These are phyloP conservation scores for Fraxinus dipetala DNA, from an alignment of 305 asterid genomes.

Conservation along the genomic window DNA sequence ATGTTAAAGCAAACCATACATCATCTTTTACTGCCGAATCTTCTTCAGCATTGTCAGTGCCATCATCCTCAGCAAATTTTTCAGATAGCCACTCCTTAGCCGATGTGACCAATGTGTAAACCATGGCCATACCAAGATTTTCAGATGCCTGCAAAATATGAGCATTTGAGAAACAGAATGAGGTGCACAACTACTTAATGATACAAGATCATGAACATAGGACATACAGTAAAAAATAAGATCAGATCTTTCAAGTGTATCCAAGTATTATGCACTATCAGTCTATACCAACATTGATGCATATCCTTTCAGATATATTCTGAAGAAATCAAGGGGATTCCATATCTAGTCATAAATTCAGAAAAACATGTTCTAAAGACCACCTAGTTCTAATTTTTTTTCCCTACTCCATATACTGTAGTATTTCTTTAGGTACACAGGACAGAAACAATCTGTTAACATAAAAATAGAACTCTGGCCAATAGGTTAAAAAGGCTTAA, in stretches of 20 bases:
- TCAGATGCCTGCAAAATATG: slow-evolving; percentile 54
- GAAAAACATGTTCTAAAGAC: not conserved
- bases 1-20: slow-evolving; percentile 33
- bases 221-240: slow-evolving; percentile 10
- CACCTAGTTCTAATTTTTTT: not conserved
- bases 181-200: slow-evolving; percentile 3
- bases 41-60: slow-evolving; percentile 44
- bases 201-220: slow-evolving; percentile 10
- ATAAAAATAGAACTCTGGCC: not conserved
- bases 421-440: not conserved
- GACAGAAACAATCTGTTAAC: not conserved
- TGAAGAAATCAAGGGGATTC: not conserved
- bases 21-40: slow-evolving; percentile 75
- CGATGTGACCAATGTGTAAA: slow-evolving; percentile 82
- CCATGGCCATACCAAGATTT: slow-evolving; percentile 96
- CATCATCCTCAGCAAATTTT: slow-evolving; percentile 69
- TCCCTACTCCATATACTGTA: not conserved
- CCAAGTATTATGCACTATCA: not conserved
- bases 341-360: not conserved
- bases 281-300: not conserved
- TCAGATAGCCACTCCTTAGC: slow-evolving; percentile 98
- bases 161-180: slow-evolving; percentile 16
- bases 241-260: slow-evolving; percentile 6
- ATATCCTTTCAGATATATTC: not conserved
- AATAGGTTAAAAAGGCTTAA: not conserved